Conservation (phyloP, 1,284 basidiomycete genomes). For the Marasmius sp. region DNA sequence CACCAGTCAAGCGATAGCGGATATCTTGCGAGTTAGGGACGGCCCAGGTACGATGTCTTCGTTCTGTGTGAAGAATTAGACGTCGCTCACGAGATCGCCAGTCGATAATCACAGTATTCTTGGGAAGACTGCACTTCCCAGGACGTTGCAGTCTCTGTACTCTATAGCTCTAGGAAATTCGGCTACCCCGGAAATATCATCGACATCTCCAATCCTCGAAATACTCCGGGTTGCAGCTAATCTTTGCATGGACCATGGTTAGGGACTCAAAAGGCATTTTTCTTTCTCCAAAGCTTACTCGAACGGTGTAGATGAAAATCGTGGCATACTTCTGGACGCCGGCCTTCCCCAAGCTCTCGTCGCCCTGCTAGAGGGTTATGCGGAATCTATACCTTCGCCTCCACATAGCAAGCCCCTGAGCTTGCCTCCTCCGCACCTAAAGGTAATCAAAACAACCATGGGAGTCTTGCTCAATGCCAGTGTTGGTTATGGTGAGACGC, state of each 20-base stretch:
- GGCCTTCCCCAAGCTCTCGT: conserved; percentile 67
- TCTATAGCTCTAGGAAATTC: conserved; percentile 51
- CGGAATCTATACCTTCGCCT: conserved; percentile 47
- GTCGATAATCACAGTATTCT: conserved; percentile 72
- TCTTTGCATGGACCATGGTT: conserved; percentile 79
- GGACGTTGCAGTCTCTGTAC: conserved; percentile 60
- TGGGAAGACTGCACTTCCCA: conserved; percentile 62
- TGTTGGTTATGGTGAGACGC: conserved; percentile 66
- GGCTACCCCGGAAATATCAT: conserved; percentile 41
- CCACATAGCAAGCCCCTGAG: conserved; percentile 43
- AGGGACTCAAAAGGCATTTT: conserved; percentile 17
- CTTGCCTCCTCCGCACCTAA: conserved; percentile 61
- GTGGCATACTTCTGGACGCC: conserved; percentile 65
- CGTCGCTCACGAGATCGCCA: conserved; percentile 27
- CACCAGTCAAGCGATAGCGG: conserved; percentile 58
- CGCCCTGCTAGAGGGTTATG: conserved; percentile 68
- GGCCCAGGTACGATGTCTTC: conserved; percentile 37
- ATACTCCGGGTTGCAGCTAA: conserved; percentile 76
- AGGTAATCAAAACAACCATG: conserved; percentile 73
- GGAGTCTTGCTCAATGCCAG: conserved; percentile 81
- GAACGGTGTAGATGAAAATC: conserved; percentile 53
- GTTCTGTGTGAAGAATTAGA: conserved; percentile 6
- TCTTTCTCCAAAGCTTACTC: conserved; percentile 2
- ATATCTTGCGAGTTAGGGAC: conserved; percentile 57
- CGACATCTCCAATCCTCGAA: conserved; percentile 56